Evolutionary conservation across 768 basidiomycete species (phyloP).

Genomic region (Fomitopsis serialis): DNA sequence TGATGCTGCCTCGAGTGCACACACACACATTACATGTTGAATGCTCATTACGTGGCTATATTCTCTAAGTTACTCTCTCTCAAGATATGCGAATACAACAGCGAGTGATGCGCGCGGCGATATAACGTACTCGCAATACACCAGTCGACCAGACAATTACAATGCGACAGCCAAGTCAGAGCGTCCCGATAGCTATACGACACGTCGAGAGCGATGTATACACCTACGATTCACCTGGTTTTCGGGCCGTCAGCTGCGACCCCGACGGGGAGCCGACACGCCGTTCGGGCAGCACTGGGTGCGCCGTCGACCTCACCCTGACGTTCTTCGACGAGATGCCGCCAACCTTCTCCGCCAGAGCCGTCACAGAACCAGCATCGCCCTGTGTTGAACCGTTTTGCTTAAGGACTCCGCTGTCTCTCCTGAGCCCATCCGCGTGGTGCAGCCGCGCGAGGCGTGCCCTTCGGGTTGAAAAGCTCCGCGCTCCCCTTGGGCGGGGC

Average conservation of each 20-base stretch:
- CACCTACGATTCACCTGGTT: not conserved
- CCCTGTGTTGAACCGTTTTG: not conserved
- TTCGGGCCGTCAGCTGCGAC: not conserved
- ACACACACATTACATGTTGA: not conserved
- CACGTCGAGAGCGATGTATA: not conserved
- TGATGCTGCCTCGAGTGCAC: not conserved
- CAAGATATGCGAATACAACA: constrained; percentile 21
- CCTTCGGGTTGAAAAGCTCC: constrained; percentile 34
- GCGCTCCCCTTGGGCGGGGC: constrained; percentile 39
- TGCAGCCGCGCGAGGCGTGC: constrained; percentile 4
- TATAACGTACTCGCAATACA: constrained; percentile 11
- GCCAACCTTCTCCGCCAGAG: constrained; percentile 7
- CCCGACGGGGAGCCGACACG: not conserved
- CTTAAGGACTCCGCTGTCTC: not conserved
- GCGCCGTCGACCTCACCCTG: not conserved
- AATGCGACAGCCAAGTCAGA: not conserved
- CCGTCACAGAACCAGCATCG: not conserved
- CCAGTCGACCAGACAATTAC: not conserved
- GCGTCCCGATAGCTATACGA: constrained; percentile 1
- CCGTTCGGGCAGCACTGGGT: not conserved
- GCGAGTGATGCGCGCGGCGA: constrained; percentile 16
- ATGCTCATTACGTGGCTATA: constrained; percentile 3
- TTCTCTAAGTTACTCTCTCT: constrained; percentile 17
- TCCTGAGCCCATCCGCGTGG: not conserved
- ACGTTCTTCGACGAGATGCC: constrained; percentile 9